phyloP scores from a whole-genome alignment of 2,329 filamentous ascomycete species.

The Curvularia spicifera region DNA sequence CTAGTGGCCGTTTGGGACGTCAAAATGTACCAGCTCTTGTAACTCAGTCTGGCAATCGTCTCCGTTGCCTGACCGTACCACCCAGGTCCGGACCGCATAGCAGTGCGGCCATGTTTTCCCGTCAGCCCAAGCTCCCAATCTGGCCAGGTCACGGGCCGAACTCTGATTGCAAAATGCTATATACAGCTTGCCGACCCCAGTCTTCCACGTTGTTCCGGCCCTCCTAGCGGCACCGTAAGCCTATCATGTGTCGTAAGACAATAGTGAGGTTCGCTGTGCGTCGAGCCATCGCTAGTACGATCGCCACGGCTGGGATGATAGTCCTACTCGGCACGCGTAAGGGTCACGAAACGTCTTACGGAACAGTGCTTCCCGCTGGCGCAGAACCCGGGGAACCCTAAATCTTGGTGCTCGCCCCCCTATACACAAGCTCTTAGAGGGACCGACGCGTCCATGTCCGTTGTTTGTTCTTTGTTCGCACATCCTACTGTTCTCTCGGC shows the following conservation, averaged over 20 bases:
- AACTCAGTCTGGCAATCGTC: constrained; percentile 7
- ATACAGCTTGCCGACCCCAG: constrained; percentile 19
- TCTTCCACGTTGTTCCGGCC: constrained; percentile 3
- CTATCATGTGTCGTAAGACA: constrained; percentile 5
- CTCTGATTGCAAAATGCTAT: constrained; percentile 13
- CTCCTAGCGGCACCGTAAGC: not conserved
- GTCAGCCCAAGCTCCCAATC: constrained; percentile 11
- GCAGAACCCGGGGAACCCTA: constrained; percentile 31
- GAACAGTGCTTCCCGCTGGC: constrained; percentile 21
- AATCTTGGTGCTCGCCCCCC: constrained; percentile 17
- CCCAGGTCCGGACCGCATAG: constrained; percentile 8
- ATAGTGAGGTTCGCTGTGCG: constrained; percentile 9
- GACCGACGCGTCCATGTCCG: constrained; percentile 12
- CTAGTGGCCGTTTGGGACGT: constrained; percentile 12
- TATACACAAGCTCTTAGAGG: constrained; percentile 13
- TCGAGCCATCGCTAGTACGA: constrained; percentile 23
- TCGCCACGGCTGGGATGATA: constrained; percentile 12
- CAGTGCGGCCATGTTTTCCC: constrained; percentile 3
- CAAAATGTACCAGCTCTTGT: constrained; percentile 11
- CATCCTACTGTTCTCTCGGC: constrained; percentile 12
- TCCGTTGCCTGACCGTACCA: constrained; percentile 11
- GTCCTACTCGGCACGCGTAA: constrained; percentile 21
- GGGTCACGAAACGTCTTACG: constrained; percentile 23
- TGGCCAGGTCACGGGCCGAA: constrained; percentile 9
- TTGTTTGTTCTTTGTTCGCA: constrained; percentile 16